Evolutionary conservation across 1,284 basidiomycete species (phyloP), one percentile per base, ranked within the genome.

Genomic region (Marasmius oreades): DNA sequence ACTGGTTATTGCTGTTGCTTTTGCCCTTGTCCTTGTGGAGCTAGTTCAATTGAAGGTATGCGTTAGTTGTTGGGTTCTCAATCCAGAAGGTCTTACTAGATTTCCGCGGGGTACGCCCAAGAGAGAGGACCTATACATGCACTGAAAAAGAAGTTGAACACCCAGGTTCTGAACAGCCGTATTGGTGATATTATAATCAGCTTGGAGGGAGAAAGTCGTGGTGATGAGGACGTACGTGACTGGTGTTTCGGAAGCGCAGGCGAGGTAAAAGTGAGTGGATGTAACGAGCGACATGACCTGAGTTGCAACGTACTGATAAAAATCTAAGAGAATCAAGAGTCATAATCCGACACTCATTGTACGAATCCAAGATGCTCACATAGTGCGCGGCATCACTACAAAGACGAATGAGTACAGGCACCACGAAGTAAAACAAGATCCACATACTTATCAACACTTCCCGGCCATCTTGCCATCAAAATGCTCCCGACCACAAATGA

Each of bases 1-100:
- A 43, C 76, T 79, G 0, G 83, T 83, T 31, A 85, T 71, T 1
- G 82, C 80, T 0, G 80, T 83, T 1, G 78, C 82, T 64, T 84
- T 84, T 12, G 83, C 82, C 16, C 84, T 73, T 8, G 81, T 83
- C n/a, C 77, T 67, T 16, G 80, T 84, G 54, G 80, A 82, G 68
- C 66, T 68, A 74, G 5, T 70, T 24, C 61, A n/a, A n/a, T n/a
- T n/a, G n/a, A n/a, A n/a, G n/a, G n/a, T n/a, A n/a, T n/a, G n/a
- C n/a, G n/a, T n/a, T n/a, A n/a, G n/a, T n/a, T n/a, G n/a, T n/a
- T n/a, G n/a, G n/a, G n/a, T n/a, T n/a, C n/a, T n/a, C n/a, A n/a
- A n/a, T n/a, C n/a, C n/a, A n/a, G 45, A 28, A 59, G 51, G 59
- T 57, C 37, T 26, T 39, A 66, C 66, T 73, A 76, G 20, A 76